These are phyloP conservation scores for Chalaropsis thielavioides DNA, from an alignment of 2,329 filamentous ascomycete species.

Conservation along the genomic window DNA sequence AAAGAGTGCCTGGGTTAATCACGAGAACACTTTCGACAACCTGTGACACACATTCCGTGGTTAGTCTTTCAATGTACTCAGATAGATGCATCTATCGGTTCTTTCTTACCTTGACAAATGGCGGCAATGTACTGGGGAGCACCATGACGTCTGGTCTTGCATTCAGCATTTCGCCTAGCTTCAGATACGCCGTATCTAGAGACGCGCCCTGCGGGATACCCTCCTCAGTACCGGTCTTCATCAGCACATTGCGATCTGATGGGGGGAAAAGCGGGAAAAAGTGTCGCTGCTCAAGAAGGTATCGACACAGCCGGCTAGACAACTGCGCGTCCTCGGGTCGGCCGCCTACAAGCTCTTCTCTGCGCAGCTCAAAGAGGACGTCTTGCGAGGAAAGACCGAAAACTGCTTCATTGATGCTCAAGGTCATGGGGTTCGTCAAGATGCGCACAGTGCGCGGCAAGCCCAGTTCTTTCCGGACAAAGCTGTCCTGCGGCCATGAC, in stretches of 20 bases:
- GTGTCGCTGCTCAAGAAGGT: conserved; percentile 78
- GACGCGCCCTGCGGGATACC: conserved; percentile 56
- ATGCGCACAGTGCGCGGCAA: conserved; percentile 63
- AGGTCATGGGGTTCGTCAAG: conserved; percentile 79
- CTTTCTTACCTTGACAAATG: conserved; percentile 66
- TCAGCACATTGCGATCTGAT: conserved; percentile 50
- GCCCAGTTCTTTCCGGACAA: conserved; percentile 57
- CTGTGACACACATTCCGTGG: conserved; percentile 30
- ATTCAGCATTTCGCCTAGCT: conserved; percentile 80
- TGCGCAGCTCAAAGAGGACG: conserved; percentile 64
- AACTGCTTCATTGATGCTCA: conserved; percentile 76
- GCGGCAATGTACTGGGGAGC: conserved; percentile 65
- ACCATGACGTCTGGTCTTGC: conserved; percentile 75
- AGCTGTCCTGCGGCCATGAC: conserved; percentile 58
- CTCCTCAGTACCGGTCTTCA: conserved; percentile 46
- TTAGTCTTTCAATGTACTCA: conserved; percentile 16
- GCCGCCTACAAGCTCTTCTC: conserved; percentile 43
- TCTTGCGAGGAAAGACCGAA: conserved; percentile 76
- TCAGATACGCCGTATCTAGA: conserved; percentile 71
- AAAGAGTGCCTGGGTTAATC: conserved; percentile 79
- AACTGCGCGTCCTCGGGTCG: conserved; percentile 30
- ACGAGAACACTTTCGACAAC: conserved; percentile 80
- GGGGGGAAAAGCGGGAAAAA: conserved; percentile 86
- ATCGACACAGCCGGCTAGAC: conserved; percentile 55
- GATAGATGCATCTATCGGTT: neutral